Evolutionary conservation across 2,329 filamentous ascomycete species (phyloP).

Genomic region (Diaporthe vexans): DNA sequence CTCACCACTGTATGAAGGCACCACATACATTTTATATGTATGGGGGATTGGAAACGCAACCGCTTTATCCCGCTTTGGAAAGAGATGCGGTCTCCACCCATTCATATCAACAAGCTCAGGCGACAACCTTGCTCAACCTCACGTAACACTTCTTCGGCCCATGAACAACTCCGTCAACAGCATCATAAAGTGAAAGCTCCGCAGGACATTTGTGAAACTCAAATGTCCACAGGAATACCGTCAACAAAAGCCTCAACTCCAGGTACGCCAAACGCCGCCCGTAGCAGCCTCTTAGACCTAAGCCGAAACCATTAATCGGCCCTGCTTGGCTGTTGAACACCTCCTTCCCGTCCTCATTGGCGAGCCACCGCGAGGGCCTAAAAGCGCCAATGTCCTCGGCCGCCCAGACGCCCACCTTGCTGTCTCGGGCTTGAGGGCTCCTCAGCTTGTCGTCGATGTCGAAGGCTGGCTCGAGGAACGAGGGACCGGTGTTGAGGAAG

Average conservation of each 20-base stretch:
- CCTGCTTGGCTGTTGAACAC: slow-evolving; percentile 47
- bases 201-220: slow-evolving; percentile 47
- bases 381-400: slow-evolving; percentile 28
- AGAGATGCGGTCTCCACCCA: too few species aligned
- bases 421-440: slow-evolving; percentile 21
- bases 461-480: slow-evolving; percentile 22
- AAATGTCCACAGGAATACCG: slow-evolving; percentile 49
- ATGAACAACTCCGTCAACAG: slow-evolving; percentile 35
- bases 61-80: too few species aligned
- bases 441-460: slow-evolving; percentile 31
- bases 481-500: slow-evolving; percentile 54
- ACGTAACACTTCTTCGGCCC: slow-evolving; percentile 37
- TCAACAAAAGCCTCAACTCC: slow-evolving; percentile 47
- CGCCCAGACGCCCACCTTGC: slow-evolving; percentile 24
- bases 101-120: background rate
- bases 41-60: too few species aligned
- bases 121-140: slow-evolving; percentile 19
- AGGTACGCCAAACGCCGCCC: slow-evolving; percentile 49
- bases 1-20: too few species aligned
- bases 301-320: slow-evolving; percentile 46
- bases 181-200: slow-evolving; percentile 31
- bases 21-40: too few species aligned
- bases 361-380: slow-evolving; percentile 38
- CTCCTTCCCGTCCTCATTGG: slow-evolving; percentile 1
- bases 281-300: slow-evolving; percentile 48